Evolutionary conservation across 495 filamentous ascomycete species (phyloP).

Genomic region (Aspergillus asperescens): DNA sequence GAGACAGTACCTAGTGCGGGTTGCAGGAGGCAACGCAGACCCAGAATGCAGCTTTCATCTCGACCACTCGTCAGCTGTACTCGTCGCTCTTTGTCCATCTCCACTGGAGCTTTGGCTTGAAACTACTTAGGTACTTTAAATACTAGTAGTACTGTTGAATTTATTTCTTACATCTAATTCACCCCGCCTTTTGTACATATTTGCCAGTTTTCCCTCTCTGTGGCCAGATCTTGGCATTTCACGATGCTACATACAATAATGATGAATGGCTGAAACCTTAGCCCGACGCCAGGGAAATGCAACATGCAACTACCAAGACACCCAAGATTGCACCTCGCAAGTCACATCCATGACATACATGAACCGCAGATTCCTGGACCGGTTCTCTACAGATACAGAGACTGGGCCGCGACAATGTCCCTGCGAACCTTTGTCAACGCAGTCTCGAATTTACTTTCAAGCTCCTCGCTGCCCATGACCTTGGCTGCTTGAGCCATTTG

Average conservation of each 20-base stretch:
- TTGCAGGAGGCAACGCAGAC: constrained; percentile 45
- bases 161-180: background rate
- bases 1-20: constrained; percentile 9
- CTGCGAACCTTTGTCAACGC: constrained; percentile 77
- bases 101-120: no score
- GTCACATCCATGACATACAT: no score
- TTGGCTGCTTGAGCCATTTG: constrained; percentile 97
- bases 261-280: constrained; percentile 16
- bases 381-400: constrained; percentile 64
- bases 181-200: constrained; percentile 3
- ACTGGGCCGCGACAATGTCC: constrained; percentile 91
- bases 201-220: constrained; percentile 1
- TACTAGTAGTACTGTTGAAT: no score
- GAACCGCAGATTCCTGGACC: background rate
- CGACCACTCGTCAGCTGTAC: no score
- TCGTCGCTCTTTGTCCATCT: no score
- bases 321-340: no score
- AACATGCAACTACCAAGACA: constrained; percentile 20
- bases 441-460: constrained; percentile 82
- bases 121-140: no score
- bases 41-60: constrained; percentile 16
- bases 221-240: background rate
- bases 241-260: background rate
- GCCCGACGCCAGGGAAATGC: constrained; percentile 25
- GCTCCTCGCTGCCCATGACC: constrained; percentile 94